A percentile compares a stretch with the other conserved stretches of the same genome.
Evolutionary conservation across 768 basidiomycete genomes (phyloP).

Genomic region (Cystobasidiopsis lactophilus): DNA sequence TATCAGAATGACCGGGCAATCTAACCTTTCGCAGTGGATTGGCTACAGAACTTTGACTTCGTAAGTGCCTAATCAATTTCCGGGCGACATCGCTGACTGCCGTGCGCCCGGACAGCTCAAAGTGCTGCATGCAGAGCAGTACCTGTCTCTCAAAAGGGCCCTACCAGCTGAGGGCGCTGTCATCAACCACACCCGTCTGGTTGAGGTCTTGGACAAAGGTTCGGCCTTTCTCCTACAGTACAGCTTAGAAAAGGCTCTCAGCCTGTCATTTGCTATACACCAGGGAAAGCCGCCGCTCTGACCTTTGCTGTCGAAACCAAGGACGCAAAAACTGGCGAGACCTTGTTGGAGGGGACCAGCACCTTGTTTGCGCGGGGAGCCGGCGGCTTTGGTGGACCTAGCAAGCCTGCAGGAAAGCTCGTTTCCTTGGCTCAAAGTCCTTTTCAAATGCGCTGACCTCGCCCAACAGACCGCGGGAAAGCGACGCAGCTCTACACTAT

Average conservation of each 20-base stretch:
- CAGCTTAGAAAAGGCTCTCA: not conserved
- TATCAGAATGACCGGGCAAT: too few relatives aligned
- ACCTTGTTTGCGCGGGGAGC: slow-evolving; percentile 80
- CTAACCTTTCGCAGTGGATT: slow-evolving; percentile 35
- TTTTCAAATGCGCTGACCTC: not conserved
- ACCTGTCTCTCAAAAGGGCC: slow-evolving; percentile 54
- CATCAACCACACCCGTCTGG: slow-evolving; percentile 46
- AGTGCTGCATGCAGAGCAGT: slow-evolving; percentile 94
- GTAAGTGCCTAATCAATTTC: slow-evolving; percentile 28
- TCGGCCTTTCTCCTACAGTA: not conserved
- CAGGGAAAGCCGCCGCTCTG: slow-evolving; percentile 74
- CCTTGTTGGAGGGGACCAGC: slow-evolving; percentile 77
- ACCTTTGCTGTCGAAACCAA: slow-evolving; percentile 56
- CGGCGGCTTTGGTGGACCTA: slow-evolving; percentile 72
- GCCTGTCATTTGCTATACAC: slow-evolving; percentile 32
- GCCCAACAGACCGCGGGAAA: slow-evolving; percentile 66
- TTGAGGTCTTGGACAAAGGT: slow-evolving; percentile 30
- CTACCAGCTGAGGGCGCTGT: slow-evolving; percentile 69
- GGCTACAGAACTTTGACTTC: slow-evolving; percentile 85
- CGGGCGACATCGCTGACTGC: not conserved
- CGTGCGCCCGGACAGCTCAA: slow-evolving; percentile 39
- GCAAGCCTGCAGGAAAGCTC: slow-evolving; percentile 49
- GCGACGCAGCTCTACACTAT: slow-evolving; percentile 60
- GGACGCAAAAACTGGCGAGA: slow-evolving; percentile 51
- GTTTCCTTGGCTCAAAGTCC: too few relatives aligned